phyloP scores from a whole-genome alignment of 257 asterid species.

The Penstemon newberryi region DNA sequence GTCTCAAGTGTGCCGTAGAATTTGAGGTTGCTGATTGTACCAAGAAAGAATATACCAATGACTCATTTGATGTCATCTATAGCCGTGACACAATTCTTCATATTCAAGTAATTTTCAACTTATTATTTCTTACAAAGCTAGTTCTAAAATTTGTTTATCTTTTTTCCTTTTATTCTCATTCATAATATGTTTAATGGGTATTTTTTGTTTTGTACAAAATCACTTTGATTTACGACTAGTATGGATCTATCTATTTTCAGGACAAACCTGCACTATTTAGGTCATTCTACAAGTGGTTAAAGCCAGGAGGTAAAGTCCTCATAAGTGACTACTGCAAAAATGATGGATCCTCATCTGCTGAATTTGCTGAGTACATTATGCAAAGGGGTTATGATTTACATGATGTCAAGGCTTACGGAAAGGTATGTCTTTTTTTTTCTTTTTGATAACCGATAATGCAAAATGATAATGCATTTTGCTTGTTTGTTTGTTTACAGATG shows the following conservation, averaged over 20 bases:
- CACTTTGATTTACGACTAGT: too few relatives aligned
- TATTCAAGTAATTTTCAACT: slow-evolving; percentile 57
- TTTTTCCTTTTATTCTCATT: neutral
- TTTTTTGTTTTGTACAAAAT: too few relatives aligned
- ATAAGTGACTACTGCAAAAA: slow-evolving; percentile 90
- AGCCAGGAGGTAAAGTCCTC: slow-evolving; percentile 94
- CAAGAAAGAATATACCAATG: slow-evolving; percentile 76
- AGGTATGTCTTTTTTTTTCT: slow-evolving; percentile 39
- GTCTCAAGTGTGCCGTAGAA: slow-evolving; percentile 88
- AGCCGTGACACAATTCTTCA: slow-evolving; percentile 97
- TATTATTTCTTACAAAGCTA: slow-evolving; percentile 18
- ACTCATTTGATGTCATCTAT: slow-evolving; percentile 82
- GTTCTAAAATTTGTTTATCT: neutral
- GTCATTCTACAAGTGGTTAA: slow-evolving; percentile 92
- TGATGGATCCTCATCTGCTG: slow-evolving; percentile 68
- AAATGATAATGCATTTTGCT: neutral
- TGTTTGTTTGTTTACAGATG: slow-evolving; percentile 54
- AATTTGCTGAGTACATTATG: slow-evolving; percentile 72
- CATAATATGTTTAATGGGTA: neutral
- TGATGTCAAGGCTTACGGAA: slow-evolving; percentile 75
- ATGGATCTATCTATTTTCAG: slow-evolving; percentile 37
- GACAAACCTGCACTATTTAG: slow-evolving; percentile 90
- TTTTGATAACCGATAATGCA: too few relatives aligned
- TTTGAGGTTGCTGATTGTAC: slow-evolving; percentile 99
- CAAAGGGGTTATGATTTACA: slow-evolving; percentile 93